phyloP scores from a whole-genome alignment of 768 basidiomycete species.

The Tricholoma sp. region DNA sequence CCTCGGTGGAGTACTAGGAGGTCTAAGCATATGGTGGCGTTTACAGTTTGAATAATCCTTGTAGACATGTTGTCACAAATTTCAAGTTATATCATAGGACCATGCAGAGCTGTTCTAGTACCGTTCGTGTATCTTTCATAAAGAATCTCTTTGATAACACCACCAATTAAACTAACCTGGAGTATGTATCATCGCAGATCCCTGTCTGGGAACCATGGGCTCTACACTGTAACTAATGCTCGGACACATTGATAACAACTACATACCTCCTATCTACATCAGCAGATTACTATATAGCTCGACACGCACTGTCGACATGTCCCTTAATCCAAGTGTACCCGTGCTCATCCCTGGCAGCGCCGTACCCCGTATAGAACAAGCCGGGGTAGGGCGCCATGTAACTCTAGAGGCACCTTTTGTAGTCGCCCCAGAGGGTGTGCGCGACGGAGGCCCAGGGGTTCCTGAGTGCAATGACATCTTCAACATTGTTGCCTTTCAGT shows the following conservation, averaged over 20 bases:
- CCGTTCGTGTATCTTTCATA: no score
- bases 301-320: constrained; percentile 74
- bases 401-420: constrained; percentile 67
- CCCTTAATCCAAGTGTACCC: constrained; percentile 99
- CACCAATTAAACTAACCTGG: no score
- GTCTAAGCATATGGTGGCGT: no score
- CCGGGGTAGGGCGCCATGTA: constrained; percentile 79
- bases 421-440: constrained; percentile 87
- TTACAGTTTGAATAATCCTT: no score
- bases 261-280: not conserved
- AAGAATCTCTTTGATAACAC: no score
- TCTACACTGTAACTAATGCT: no score
- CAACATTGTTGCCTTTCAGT: constrained; percentile 75
- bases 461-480: constrained; percentile 86
- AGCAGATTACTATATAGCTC: not conserved
- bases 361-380: constrained; percentile 95
- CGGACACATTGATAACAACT: constrained; percentile 98
- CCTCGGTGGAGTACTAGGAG: no score
- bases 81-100: no score
- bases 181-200: no score
- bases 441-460: constrained; percentile 96
- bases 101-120: no score
- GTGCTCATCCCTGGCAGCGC: constrained; percentile 88
- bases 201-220: no score
- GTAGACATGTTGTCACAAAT: no score